These are phyloP conservation scores for Spergularia bocconei DNA, from an alignment of 148 eudicot species.

Conservation along the genomic window DNA sequence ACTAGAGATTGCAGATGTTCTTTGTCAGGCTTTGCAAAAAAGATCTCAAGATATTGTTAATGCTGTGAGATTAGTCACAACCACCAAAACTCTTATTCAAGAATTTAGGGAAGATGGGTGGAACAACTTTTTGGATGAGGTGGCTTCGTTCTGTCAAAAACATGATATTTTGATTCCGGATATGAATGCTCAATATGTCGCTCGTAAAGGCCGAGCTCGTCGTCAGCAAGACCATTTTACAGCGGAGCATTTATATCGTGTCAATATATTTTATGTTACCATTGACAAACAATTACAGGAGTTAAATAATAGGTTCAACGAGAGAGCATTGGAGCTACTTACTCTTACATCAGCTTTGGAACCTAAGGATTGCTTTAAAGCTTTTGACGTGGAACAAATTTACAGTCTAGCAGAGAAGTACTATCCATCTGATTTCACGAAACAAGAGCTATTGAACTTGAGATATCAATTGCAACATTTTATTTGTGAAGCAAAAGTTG, in stretches of 20 bases:
- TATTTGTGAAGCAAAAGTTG: constrained; percentile 1
- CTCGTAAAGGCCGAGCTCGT: constrained; percentile 18
- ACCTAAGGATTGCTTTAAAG: constrained; percentile 1
- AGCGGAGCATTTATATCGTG: background rate
- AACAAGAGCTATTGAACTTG: background rate
- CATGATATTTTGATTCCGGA: background rate
- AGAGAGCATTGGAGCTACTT: background rate
- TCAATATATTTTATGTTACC: background rate
- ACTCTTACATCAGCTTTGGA: background rate
- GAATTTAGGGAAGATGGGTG: background rate
- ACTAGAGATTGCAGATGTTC: background rate
- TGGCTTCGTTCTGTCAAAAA: background rate
- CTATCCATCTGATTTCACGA: background rate
- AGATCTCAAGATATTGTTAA: background rate
- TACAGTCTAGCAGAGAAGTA: background rate
- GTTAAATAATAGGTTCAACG: background rate
- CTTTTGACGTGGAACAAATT: background rate
- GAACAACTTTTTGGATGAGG: background rate
- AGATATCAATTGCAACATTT: constrained; percentile 1
- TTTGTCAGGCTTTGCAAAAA: constrained; percentile 4
- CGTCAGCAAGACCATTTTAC: constrained; percentile 16
- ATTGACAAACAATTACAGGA: background rate
- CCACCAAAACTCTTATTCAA: background rate
- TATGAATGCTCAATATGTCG: background rate
- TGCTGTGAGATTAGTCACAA: background rate